These are phyloP conservation scores for Gnomoniopsis smithogilvyi DNA, from an alignment of 2,329 filamentous ascomycete species.

Conservation along the genomic window DNA sequence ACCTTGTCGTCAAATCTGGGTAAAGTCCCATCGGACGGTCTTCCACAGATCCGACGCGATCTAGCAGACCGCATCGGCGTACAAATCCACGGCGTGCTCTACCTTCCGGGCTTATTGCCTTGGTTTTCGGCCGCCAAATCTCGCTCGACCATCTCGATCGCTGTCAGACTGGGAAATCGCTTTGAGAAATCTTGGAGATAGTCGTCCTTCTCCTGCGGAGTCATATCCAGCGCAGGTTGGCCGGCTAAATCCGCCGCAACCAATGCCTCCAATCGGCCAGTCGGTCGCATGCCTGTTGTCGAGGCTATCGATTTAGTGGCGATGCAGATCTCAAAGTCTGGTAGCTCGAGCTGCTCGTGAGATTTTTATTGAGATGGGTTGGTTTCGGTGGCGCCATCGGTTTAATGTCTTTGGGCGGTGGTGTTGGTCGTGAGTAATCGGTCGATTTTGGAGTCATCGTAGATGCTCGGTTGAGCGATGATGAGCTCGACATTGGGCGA, in stretches of 20 bases:
- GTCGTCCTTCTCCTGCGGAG: slow-evolving; percentile 58
- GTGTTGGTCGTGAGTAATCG: slow-evolving; percentile 23
- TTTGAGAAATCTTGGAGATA: slow-evolving; percentile 72
- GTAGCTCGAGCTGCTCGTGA: slow-evolving; percentile 29
- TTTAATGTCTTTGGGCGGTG: slow-evolving; percentile 30
- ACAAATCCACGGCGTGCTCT: slow-evolving; percentile 14
- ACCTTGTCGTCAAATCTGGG: background rate
- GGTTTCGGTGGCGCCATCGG: slow-evolving; percentile 61
- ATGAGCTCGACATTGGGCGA: slow-evolving; percentile 19
- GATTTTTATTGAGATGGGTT: slow-evolving; percentile 55
- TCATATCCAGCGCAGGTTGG: slow-evolving; percentile 52
- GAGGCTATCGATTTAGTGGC: slow-evolving; percentile 35
- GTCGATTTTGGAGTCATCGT: slow-evolving; percentile 10
- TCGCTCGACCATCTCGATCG: slow-evolving; percentile 85
- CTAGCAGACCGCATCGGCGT: slow-evolving; percentile 9
- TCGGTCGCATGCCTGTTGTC: slow-evolving; percentile 24
- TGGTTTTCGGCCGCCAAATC: slow-evolving; percentile 43
- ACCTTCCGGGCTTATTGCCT: slow-evolving; percentile 16
- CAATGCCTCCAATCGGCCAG: slow-evolving; percentile 33
- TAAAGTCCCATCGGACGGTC: background rate
- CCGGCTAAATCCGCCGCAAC: slow-evolving; percentile 45
- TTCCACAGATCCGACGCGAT: slow-evolving; percentile 10
- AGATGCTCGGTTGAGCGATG: slow-evolving; percentile 18
- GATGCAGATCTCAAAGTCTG: slow-evolving; percentile 32
- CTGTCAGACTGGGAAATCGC: slow-evolving; percentile 78